Evolutionary conservation across 345 rosid species (phyloP), one percentile per base, ranked within the genome.

Genomic region (Populus simonii): DNA sequence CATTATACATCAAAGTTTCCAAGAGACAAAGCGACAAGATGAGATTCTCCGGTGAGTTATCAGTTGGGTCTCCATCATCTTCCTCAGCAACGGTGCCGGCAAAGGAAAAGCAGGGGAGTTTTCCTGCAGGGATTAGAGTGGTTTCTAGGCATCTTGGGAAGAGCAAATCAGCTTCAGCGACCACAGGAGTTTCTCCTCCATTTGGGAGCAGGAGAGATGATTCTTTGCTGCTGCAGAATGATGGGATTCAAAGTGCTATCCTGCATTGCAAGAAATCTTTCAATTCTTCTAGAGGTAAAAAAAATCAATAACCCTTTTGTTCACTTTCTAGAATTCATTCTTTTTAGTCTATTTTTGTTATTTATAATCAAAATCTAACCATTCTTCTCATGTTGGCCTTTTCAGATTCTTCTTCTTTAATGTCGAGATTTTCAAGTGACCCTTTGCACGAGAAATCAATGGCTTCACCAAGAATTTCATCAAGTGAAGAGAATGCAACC

Each of bases 51-150:
- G 79, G 82, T 5, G 88, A 78, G 25, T 51, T 77, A 31, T 8
- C 83, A 1, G 68, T 73, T 35, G 35, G 75, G 10, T 90, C 92
- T 4, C 87, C 88, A 18, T 76, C 85, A 23, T 76, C 91, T 3
- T 90, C 91, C 35, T 89, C 91, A 39, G 86, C 81, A 29, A 27
- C 79, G n/a, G 18, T 71, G 33, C 33, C 47, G 57, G 55, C 45
- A 10, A 22, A 80, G 66, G 84, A 68, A 62, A 78, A 80, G 41
- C 76, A 55, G 74, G 79, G 72, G 53, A 78, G n/a, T 35, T 23
- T 69, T 55, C 76, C 63, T 13, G 75, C 76, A 0, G 88, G 86
- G 77, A 71, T 83, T 36, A 76, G 86, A 3, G 82, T 65, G 35
- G 80, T 67, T 18, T 73, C 78, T 51, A 80, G 83, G 77, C 72